phyloP scores from a whole-genome alignment of 495 filamentous ascomycete genomes.

The Podospora bellae-mahoneyi region DNA sequence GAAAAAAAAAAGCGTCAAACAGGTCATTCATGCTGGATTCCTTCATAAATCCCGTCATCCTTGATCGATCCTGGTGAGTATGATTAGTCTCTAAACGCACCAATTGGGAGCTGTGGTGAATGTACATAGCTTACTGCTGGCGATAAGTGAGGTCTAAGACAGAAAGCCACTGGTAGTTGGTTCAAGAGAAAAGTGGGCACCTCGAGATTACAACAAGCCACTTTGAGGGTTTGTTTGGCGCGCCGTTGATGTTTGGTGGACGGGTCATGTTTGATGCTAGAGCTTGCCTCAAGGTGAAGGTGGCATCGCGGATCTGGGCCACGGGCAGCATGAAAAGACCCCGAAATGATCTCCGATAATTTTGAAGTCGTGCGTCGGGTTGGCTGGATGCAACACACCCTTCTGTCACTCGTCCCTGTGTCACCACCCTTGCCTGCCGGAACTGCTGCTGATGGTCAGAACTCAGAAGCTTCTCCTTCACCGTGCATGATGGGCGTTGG shows the following conservation, averaged over 20 bases:
- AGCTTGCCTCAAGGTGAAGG: slow-evolving; percentile 4
- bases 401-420: not conserved
- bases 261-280: not conserved
- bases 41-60: not conserved
- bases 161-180: not conserved
- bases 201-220: not conserved
- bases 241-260: slow-evolving; percentile 5
- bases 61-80: too few species aligned
- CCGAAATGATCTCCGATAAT: slow-evolving; percentile 19
- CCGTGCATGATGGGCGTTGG: not conserved
- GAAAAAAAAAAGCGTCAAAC: not conserved
- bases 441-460: not conserved
- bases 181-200: not conserved
- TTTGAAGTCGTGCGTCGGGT: not conserved
- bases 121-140: too few species aligned
- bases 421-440: not conserved
- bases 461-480: not conserved
- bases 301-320: slow-evolving; percentile 6
- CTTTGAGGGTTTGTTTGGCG: not conserved
- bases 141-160: not conserved
- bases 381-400: slow-evolving; percentile 5
- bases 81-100: not conserved
- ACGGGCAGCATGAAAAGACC: slow-evolving; percentile 7
- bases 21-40: not conserved
- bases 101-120: not conserved